Percentiles rank a stretch among this genome's conserved stretches.
Conservation (phyloP, 768 basidiomycete genomes). For the Suillus ampliporus region DNA sequence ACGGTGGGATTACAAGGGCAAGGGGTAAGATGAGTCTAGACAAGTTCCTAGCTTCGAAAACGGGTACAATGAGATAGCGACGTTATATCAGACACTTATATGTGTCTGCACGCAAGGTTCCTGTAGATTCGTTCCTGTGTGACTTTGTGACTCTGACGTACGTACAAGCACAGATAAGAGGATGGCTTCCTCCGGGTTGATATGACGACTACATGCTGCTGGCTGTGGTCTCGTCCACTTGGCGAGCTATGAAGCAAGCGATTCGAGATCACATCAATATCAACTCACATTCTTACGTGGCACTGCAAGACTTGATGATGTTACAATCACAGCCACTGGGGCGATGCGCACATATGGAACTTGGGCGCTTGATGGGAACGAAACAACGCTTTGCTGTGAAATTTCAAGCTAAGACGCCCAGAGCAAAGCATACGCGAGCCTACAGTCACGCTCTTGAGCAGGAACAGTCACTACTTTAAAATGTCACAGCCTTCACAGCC, state of each 20-base stretch:
- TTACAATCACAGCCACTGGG: neutral
- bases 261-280: neutral
- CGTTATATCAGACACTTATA: constrained; percentile 1
- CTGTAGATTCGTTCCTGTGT: constrained; percentile 9
- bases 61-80: neutral
- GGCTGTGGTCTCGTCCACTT: neutral
- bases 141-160: constrained; percentile 17
- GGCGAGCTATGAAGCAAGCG: neutral
- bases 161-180: constrained; percentile 20
- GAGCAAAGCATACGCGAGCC: neutral
- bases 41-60: neutral
- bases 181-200: constrained; percentile 18
- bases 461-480: neutral
- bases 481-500: constrained; percentile 7
- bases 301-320: neutral
- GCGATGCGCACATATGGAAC: neutral
- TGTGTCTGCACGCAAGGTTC: neutral
- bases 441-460: too few relatives aligned
- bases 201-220: constrained; percentile 18
- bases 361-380: neutral
- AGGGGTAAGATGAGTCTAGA: neutral
- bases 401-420: neutral
- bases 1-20: neutral
- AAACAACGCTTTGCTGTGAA: neutral
- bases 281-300: neutral